Base-by-base conservation (phyloP, 176 grass and related monocot species). In the Raddia guianensis region DNA sequence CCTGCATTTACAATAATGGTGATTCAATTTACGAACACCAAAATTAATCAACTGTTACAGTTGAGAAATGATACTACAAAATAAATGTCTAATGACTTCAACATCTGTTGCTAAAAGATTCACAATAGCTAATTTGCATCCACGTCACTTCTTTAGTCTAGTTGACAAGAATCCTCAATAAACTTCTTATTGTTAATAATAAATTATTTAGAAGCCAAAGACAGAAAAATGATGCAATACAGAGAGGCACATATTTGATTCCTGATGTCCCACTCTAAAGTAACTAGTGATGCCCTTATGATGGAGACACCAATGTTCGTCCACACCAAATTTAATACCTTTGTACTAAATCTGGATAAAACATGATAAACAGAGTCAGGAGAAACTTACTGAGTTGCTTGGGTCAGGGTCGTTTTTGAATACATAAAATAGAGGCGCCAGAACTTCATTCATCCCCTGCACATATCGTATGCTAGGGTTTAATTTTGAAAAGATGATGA, bases 401-500 rank as follows among this genome's bases (percentile, higher is more conserved):
- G 83, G 58, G 45, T 87, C 85, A 63, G 81, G 79, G 57, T 95
- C 86, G 61, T 81, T 91, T 81, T 81, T 83, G 68, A 95, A 91
- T 58, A 98, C 81, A 82, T 84, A 98, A 84, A 87, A 95, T 33
- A 98, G 72, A 75, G 92, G 95, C 67, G 95, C 92, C 81, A 98
- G 89, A 72, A 98, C 90, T 81, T 98, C 95, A 82, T 98, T 98
- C 95, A 98, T 93, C 74, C 95, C 92, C 91, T 98, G 95, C 51
- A 98, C 95, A 57, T 98, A 98, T 77, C 88, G 90, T 81, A 95
- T 87, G 60, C 62, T 86, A 59, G 95, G 90, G 86, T 98, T 93
- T 69, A 98, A 81, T 93, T 94, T 95, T 80, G 95, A 91, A 84
- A 89, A 98, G 54, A 98, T 87, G 67, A 95, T 89, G 54, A 98